Evolutionary conservation across 2,329 filamentous ascomycete genomes (phyloP).

Genomic region (Aspergillus luchuensis): DNA sequence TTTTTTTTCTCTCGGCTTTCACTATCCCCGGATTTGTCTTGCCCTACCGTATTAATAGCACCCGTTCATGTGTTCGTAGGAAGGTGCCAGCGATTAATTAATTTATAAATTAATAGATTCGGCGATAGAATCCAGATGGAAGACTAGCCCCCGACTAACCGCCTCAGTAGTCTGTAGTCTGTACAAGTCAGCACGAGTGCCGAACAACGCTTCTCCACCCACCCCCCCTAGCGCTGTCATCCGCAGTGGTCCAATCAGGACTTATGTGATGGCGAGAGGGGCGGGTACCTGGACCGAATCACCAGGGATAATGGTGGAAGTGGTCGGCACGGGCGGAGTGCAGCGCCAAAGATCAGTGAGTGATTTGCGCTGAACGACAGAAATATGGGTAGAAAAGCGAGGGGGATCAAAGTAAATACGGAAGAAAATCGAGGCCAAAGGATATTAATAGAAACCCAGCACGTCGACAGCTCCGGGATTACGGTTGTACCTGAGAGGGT

Average conservation of each 20-base stretch:
- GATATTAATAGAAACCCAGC: conserved; percentile 2
- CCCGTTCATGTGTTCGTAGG: background rate
- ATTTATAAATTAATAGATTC: conserved; percentile 4
- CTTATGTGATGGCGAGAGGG: conserved; percentile 1
- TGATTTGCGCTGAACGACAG: background rate
- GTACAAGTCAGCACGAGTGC: conserved; percentile 16
- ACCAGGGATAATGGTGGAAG: conserved; percentile 5
- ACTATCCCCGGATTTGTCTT: background rate
- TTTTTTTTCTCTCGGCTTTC: background rate
- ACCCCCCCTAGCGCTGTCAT: conserved; percentile 21
- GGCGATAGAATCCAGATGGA: conserved; percentile 5
- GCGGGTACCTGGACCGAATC: conserved; percentile 25
- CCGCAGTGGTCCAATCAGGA: conserved; percentile 10
- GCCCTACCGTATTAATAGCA: conserved; percentile 3
- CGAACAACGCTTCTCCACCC: conserved; percentile 16
- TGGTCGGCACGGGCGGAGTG: conserved; percentile 17
- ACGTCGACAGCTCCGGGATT: background rate
- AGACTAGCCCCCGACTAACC: background rate
- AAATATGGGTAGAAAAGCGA: background rate
- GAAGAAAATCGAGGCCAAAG: background rate
- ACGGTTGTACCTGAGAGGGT: background rate
- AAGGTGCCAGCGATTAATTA: conserved; percentile 1
- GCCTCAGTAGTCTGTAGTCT: conserved; percentile 1
- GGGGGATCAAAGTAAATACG: background rate
- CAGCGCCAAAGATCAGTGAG: background rate